These are phyloP conservation scores for Fusarium piperis DNA, from an alignment of 2,329 filamentous ascomycete genomes.

Conservation along the genomic window DNA sequence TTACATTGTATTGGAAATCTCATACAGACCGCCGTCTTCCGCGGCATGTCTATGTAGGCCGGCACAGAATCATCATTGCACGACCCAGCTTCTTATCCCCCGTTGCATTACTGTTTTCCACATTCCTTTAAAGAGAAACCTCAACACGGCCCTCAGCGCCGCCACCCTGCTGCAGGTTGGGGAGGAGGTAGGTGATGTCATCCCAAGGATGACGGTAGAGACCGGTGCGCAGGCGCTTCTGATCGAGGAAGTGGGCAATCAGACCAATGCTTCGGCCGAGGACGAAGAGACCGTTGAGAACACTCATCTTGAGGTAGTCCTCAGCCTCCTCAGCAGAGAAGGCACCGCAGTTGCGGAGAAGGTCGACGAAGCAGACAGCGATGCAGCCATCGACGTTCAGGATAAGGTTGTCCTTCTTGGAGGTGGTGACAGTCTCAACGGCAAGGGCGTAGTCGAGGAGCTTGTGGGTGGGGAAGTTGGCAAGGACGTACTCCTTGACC, in stretches of 20 bases:
- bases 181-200: constrained; percentile 94
- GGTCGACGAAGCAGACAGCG: constrained; percentile 97
- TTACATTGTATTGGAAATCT: constrained; percentile 50
- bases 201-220: constrained; percentile 99
- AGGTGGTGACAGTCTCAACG: constrained; percentile 97
- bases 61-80: constrained; percentile 48
- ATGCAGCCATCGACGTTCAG: constrained; percentile 99
- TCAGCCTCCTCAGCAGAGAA: constrained; percentile 97
- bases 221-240: constrained; percentile 98
- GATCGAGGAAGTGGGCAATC: constrained; percentile 99
- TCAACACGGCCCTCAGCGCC: constrained; percentile 89
- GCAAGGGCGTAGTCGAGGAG: constrained; percentile 98
- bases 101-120: constrained; percentile 39
- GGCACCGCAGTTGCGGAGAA: constrained; percentile 96
- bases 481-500: constrained; percentile 97
- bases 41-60: constrained; percentile 41
- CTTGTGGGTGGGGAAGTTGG: constrained; percentile 98
- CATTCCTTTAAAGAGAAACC: constrained; percentile 73
- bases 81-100: constrained; percentile 43
- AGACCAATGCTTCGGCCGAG: constrained; percentile 97
- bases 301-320: constrained; percentile 99
- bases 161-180: constrained; percentile 76
- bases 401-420: constrained; percentile 99
- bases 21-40: constrained; percentile 48
- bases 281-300: constrained; percentile 99